Conservation (phyloP, 2,329 filamentous ascomycete species). For the Fusarium falciforme region DNA sequence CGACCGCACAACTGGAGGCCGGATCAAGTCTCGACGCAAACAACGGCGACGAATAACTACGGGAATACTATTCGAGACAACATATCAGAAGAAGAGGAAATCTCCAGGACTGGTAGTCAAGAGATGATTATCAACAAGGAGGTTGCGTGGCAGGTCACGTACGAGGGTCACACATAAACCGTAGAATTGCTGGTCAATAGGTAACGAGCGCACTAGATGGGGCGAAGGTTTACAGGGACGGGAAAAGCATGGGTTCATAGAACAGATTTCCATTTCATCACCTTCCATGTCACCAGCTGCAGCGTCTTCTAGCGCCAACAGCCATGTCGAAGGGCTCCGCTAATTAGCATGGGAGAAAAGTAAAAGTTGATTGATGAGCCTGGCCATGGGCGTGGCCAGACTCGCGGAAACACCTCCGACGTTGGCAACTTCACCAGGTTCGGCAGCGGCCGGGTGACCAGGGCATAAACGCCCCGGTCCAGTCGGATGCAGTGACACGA, state of each 20-base stretch:
- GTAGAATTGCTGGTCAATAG: background rate
- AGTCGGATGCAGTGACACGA: slow-evolving; percentile 5
- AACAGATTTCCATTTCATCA: background rate
- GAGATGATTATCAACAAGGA: slow-evolving; percentile 38
- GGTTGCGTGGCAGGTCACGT: slow-evolving; percentile 28
- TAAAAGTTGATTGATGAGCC: background rate
- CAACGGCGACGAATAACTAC: background rate
- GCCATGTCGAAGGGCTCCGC: background rate
- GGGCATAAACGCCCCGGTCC: background rate
- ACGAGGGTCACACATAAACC: slow-evolving; percentile 10
- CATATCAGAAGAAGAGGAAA: slow-evolving; percentile 19
- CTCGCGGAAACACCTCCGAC: slow-evolving; percentile 2
- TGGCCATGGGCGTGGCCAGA: background rate
- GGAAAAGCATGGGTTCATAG: background rate
- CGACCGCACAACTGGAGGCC: slow-evolving; percentile 29
- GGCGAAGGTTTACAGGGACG: background rate
- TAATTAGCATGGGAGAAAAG: background rate
- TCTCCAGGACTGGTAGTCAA: slow-evolving; percentile 32
- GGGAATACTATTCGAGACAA: slow-evolving; percentile 9
- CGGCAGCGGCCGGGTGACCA: background rate
- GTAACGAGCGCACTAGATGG: background rate
- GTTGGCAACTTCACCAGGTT: background rate
- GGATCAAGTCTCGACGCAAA: slow-evolving; percentile 16
- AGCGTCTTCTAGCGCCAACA: background rate
- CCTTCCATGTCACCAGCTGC: background rate